Conservation (phyloP, 768 basidiomycete genomes). For the Suillus alpinus region DNA sequence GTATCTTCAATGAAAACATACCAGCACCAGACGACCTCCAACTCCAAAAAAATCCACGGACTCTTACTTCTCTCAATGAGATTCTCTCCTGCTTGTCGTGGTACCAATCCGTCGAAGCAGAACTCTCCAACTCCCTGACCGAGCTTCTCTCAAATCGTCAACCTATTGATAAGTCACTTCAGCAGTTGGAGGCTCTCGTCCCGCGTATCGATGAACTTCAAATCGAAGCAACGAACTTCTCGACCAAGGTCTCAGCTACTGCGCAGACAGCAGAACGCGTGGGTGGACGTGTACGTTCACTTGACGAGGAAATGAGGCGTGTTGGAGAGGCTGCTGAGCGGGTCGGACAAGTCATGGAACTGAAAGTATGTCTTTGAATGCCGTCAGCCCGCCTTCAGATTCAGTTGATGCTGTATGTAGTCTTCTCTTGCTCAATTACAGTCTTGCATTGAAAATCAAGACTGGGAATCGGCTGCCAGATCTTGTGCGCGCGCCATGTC, state of each 20-base stretch:
- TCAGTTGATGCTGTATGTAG: slow-evolving; percentile 39
- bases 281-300: slow-evolving; percentile 81
- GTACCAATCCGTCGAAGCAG: slow-evolving; percentile 74
- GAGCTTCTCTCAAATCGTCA: slow-evolving; percentile 66
- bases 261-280: slow-evolving; percentile 83
- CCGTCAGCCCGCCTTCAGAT: slow-evolving; percentile 32
- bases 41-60: slow-evolving; percentile 23
- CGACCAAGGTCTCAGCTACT: slow-evolving; percentile 62
- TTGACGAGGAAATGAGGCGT: slow-evolving; percentile 92
- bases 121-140: slow-evolving; percentile 71
- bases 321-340: slow-evolving; percentile 89
- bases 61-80: slow-evolving; percentile 62
- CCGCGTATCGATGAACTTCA: slow-evolving; percentile 64
- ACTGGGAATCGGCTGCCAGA: slow-evolving; percentile 94
- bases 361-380: slow-evolving; percentile 60
- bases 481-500: slow-evolving; percentile 91
- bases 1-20: background rate
- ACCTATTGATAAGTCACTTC: slow-evolving; percentile 60
- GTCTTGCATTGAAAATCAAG: slow-evolving; percentile 68
- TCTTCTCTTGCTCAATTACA: slow-evolving; percentile 60
- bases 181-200: slow-evolving; percentile 56
- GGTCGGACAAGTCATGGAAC: slow-evolving; percentile 90
- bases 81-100: slow-evolving; percentile 73
- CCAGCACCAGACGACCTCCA: background rate
- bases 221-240: slow-evolving; percentile 52